Evolutionary conservation across 2,329 filamentous ascomycete species (phyloP), one percentile per base, ranked within the genome.

Genomic region (Ceratocystis diversiconidia): DNA sequence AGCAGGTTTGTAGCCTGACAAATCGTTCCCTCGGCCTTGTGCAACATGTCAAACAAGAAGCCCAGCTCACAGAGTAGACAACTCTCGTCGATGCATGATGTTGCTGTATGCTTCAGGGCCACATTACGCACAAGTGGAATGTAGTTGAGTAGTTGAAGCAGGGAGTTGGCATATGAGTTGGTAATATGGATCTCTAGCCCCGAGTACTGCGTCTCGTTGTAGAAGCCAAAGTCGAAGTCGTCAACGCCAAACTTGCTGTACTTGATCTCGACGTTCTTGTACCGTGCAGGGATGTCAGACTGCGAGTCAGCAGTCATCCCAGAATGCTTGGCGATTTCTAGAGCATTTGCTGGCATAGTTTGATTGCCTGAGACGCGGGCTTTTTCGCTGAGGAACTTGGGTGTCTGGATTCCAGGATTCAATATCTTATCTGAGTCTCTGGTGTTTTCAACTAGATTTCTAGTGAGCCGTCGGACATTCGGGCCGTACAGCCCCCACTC

Each of bases 211-310:
- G 95, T 97, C 73, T 89, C 91, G 75, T 99, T 99, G 79, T 95
- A 99, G 74, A 90, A 97, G 66, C 88, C 88, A 76, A 99, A 99
- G 74, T 99, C 94, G 74, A 99, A 99, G 74, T 99, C 95, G 72
- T 97, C 92, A n/a, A 99, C 91, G 22, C 94, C 94, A 74, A 96
- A 99, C 73, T 91, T 95, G 79, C 92, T 96, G 78, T 97, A 99
- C 74, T 96, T 96, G 77, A 99, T 99, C 74, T 97, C 92, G 10
- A 96, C 89, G 71, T 91, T 92, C 69, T 89, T 86, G 74, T 99
- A 99, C 78, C 94, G 90, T 7, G 89, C 83, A 25, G 92, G 88
- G 3, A 94, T 88, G 66, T 96, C 91, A 50, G 88, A 84, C 69
- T 90, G 88, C 65, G 74, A 61, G 17, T 65, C 66, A 2, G 22